Conservation (phyloP, 345 rosid genomes). For the Stellera chamaejasme region DNA sequence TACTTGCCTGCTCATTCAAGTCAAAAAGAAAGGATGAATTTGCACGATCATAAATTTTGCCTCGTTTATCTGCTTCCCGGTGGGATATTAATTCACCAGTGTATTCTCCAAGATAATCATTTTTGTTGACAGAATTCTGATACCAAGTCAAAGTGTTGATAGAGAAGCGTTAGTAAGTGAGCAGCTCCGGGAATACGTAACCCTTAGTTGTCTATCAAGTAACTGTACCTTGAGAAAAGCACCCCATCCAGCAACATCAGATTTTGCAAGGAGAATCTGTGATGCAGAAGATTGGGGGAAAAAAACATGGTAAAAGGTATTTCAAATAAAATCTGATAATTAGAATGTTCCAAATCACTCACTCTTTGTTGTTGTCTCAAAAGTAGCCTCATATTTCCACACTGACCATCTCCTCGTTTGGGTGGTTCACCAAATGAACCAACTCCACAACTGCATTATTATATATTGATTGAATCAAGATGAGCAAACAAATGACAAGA, state of each 20-base stretch:
- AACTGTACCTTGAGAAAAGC: constrained; percentile 82
- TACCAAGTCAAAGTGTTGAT: constrained; percentile 16
- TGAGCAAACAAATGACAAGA: background rate
- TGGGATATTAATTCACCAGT: constrained; percentile 97
- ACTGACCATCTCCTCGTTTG: constrained; percentile 60
- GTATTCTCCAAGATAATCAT: constrained; percentile 97
- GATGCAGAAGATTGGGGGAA: constrained; percentile 9
- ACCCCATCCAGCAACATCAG: constrained; percentile 99
- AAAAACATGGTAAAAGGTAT: background rate
- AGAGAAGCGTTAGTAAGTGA: constrained; percentile 9
- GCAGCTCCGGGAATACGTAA: too few species aligned
- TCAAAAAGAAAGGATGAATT: constrained; percentile 97
- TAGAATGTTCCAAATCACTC: constrained; percentile 15
- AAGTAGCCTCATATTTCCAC: constrained; percentile 85
- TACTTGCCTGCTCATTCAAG: constrained; percentile 93
- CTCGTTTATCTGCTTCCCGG: constrained; percentile 94
- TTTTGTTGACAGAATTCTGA: constrained; percentile 91
- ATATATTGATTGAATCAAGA: constrained; percentile 1
- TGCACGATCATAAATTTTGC: constrained; percentile 95
- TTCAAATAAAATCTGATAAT: background rate
- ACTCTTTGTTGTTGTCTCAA: constrained; percentile 77
- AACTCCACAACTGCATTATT: constrained; percentile 66
- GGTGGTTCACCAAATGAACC: constrained; percentile 62
- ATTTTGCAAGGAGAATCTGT: constrained; percentile 85
- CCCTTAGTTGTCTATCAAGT: background rate